These are phyloP conservation scores for Xerocomus brunneocitrinus DNA, from an alignment of 768 basidiomycete species.

Conservation along the genomic window DNA sequence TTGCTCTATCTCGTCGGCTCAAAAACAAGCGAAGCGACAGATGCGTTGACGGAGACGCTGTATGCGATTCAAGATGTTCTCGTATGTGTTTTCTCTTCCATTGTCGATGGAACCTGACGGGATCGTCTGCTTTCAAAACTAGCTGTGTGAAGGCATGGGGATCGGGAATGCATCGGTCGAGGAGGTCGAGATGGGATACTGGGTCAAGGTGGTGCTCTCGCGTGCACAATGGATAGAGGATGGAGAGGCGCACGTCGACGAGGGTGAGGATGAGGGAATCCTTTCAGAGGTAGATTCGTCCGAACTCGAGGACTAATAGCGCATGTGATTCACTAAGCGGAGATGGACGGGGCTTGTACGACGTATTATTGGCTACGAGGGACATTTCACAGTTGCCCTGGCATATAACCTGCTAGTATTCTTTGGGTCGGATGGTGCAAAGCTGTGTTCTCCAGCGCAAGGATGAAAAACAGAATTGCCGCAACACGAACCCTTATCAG, in stretches of 20 bases:
- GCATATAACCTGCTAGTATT: too few species aligned
- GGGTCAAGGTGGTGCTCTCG: conserved; percentile 6
- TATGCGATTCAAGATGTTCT: background rate
- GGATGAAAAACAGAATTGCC: too few species aligned
- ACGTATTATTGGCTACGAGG: too few species aligned
- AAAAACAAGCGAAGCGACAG: conserved; percentile 3
- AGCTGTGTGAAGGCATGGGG: conserved; percentile 7
- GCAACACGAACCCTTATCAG: too few species aligned
- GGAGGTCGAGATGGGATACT: conserved; percentile 20
- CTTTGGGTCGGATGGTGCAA: too few species aligned
- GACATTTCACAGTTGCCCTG: too few species aligned
- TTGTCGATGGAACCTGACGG: background rate
- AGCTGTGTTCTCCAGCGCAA: too few species aligned
- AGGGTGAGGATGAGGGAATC: background rate
- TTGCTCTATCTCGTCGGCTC: conserved; percentile 5
- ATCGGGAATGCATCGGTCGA: background rate
- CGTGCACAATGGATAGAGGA: background rate
- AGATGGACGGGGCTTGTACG: too few species aligned
- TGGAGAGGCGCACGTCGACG: background rate
- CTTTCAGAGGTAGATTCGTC: background rate
- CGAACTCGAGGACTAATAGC: background rate
- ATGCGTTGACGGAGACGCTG: conserved; percentile 2
- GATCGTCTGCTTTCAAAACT: background rate
- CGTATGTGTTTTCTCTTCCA: conserved; percentile 3
- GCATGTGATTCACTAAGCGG: too few species aligned